Evolutionary conservation across 2,329 filamentous ascomycete species (phyloP).

Genomic region (Coniochaeta hoffmannii): DNA sequence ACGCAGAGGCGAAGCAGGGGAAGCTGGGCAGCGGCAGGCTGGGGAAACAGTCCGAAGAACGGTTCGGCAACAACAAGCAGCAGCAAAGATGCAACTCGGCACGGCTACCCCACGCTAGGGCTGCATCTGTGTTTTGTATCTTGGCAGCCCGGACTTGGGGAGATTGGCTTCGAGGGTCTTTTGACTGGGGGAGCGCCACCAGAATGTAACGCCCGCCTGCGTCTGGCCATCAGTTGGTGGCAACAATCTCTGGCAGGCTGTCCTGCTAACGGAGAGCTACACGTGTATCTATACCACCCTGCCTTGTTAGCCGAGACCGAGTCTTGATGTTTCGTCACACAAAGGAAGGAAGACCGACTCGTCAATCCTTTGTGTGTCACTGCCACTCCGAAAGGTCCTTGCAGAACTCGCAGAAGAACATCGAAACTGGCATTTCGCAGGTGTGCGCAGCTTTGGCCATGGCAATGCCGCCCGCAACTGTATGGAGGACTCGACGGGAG

Average conservation of each 20-base stretch:
- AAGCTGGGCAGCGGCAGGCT: neutral
- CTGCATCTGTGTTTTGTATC: conserved; percentile 1
- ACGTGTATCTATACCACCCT: too few relatives aligned
- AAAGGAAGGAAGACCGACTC: too few relatives aligned
- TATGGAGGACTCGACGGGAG: neutral
- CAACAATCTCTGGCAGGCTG: too few relatives aligned
- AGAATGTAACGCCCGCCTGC: too few relatives aligned
- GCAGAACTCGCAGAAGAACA: neutral
- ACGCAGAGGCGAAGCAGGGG: neutral
- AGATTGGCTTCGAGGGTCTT: neutral
- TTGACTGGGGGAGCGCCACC: neutral
- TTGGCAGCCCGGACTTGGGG: neutral
- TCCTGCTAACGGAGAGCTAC: too few relatives aligned
- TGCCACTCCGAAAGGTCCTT: neutral
- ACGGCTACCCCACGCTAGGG: neutral
- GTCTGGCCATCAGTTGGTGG: too few relatives aligned
- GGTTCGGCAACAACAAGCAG: neutral
- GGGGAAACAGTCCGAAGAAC: neutral
- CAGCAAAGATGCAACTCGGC: neutral
- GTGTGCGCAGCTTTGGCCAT: too few relatives aligned
- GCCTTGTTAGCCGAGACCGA: too few relatives aligned
- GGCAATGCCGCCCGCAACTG: neutral
- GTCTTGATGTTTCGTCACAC: too few relatives aligned
- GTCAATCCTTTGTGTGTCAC: neutral
- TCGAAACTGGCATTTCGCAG: neutral